Percentiles rank a stretch among this genome's conserved stretches.
These are phyloP conservation scores for Hyaloscypha hepaticicola DNA, from an alignment of 495 filamentous ascomycete species.

Conservation along the genomic window DNA sequence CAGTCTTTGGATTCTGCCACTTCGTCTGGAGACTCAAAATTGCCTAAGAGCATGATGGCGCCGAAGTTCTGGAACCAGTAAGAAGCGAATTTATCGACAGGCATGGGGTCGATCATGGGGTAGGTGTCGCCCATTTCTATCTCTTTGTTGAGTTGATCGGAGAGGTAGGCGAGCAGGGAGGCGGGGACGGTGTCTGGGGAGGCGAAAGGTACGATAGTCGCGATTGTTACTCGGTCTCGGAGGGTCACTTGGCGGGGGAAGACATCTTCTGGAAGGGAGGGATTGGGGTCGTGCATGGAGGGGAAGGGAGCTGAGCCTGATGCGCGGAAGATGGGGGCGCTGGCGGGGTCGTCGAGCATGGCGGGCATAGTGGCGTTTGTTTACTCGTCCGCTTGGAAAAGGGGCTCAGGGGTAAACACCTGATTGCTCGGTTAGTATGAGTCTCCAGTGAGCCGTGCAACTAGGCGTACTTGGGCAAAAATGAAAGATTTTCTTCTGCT, in stretches of 20 bases:
- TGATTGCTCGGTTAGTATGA: neutral
- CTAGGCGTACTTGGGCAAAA: neutral
- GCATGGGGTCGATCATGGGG: slow-evolving; percentile 81
- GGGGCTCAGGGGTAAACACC: neutral
- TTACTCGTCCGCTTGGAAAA: neutral
- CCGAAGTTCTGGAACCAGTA: slow-evolving; percentile 98
- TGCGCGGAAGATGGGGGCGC: slow-evolving; percentile 59
- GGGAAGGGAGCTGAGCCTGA: slow-evolving; percentile 65
- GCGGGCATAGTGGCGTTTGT: slow-evolving; percentile 66
- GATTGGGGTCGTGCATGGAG: slow-evolving; percentile 50
- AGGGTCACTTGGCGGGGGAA: slow-evolving; percentile 82
- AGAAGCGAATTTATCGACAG: slow-evolving; percentile 70
- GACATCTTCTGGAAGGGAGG: slow-evolving; percentile 67
- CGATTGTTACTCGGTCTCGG: slow-evolving; percentile 84
- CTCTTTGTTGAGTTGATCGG: slow-evolving; percentile 85
- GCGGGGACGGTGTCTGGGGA: slow-evolving; percentile 71
- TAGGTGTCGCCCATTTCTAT: slow-evolving; percentile 97
- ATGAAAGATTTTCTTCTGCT: neutral
- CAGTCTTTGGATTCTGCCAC: slow-evolving; percentile 66
- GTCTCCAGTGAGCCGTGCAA: neutral
- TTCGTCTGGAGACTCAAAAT: slow-evolving; percentile 53
- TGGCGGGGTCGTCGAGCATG: slow-evolving; percentile 76
- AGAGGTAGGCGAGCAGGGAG: slow-evolving; percentile 75
- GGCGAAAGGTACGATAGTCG: slow-evolving; percentile 85
- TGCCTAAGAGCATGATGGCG: slow-evolving; percentile 88